These are phyloP conservation scores for Chlorophyllum brunneum DNA, from an alignment of 768 basidiomycete genomes.

Conservation along the genomic window DNA sequence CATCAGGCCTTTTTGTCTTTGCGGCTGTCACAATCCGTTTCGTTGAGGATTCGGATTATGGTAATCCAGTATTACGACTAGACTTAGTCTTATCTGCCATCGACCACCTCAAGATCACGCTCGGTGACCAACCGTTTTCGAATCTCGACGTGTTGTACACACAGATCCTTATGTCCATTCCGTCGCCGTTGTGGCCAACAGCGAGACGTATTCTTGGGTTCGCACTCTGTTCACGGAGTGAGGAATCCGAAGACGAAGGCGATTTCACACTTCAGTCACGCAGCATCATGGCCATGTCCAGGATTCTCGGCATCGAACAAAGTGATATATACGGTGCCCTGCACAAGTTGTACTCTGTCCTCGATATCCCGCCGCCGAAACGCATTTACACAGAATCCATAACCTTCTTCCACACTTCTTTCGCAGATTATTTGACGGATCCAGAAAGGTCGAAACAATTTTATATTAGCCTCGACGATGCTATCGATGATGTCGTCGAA, in stretches of 20 bases:
- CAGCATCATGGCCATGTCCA: background rate
- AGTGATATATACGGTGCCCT: background rate
- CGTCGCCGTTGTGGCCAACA: background rate
- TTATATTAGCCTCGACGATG: slow-evolving; percentile 11
- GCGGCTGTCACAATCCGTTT: background rate
- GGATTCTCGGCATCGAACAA: background rate
- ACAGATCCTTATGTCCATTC: background rate
- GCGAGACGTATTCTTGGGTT: background rate
- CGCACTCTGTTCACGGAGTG: background rate
- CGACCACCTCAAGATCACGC: background rate
- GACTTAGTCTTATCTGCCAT: background rate
- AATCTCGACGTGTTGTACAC: background rate
- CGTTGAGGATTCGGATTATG: background rate
- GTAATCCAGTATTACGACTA: background rate
- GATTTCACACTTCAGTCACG: background rate
- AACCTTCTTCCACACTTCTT: slow-evolving; percentile 34
- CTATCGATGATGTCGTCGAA: too few relatives aligned
- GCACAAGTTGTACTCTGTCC: background rate
- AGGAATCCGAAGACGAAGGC: background rate
- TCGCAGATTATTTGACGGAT: slow-evolving; percentile 11
- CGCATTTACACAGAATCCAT: too few relatives aligned
- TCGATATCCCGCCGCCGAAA: background rate
- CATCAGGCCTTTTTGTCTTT: background rate
- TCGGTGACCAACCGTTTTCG: too few relatives aligned
- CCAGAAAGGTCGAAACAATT: background rate